Percentiles rank a stretch among this genome's conserved stretches.
Evolutionary conservation across 345 rosid genomes (phyloP).

Genomic region (Clarkia xantiana): DNA sequence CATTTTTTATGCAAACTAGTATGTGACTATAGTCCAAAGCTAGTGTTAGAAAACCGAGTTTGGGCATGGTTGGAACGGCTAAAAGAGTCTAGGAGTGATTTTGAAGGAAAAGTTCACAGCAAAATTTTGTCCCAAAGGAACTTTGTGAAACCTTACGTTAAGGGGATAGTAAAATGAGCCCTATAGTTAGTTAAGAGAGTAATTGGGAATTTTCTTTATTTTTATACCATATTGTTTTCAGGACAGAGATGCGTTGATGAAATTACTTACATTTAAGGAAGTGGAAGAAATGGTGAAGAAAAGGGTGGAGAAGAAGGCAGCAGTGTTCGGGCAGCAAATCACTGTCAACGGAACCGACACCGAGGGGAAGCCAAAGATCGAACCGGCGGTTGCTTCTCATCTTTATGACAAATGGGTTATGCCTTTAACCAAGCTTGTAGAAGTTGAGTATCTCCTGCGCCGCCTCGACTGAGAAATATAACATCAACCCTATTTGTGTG

Average conservation of each 20-base stretch:
- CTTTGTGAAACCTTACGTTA: too few species aligned
- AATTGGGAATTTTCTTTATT: too few species aligned
- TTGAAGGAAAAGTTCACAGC: too few species aligned
- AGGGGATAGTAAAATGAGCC: too few species aligned
- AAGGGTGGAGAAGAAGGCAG: slow-evolving; percentile 74
- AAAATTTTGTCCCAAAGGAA: too few species aligned
- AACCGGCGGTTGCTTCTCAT: slow-evolving; percentile 46
- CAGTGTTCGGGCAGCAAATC: slow-evolving; percentile 55
- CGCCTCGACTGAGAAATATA: slow-evolving; percentile 40
- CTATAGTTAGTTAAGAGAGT: too few species aligned
- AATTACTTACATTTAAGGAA: slow-evolving; percentile 44
- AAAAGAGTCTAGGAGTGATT: too few species aligned
- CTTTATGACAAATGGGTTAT: slow-evolving; percentile 78
- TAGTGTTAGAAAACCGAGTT: too few species aligned
- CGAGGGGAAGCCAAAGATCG: slow-evolving; percentile 33
- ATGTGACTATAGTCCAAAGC: too few species aligned
- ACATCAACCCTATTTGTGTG: too few species aligned
- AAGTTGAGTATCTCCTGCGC: slow-evolving; percentile 71
- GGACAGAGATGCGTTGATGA: slow-evolving; percentile 60
- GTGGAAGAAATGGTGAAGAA: slow-evolving; percentile 71
- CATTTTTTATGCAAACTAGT: too few species aligned
- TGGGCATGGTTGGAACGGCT: too few species aligned
- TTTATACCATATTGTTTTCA: slow-evolving; percentile 21
- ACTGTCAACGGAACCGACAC: slow-evolving; percentile 8
- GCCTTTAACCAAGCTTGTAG: slow-evolving; percentile 65